A percentile compares a stretch with the other conserved stretches of the same genome.
These are phyloP conservation scores for Solanum chacoense DNA, from an alignment of 305 asterid species.

Conservation along the genomic window DNA sequence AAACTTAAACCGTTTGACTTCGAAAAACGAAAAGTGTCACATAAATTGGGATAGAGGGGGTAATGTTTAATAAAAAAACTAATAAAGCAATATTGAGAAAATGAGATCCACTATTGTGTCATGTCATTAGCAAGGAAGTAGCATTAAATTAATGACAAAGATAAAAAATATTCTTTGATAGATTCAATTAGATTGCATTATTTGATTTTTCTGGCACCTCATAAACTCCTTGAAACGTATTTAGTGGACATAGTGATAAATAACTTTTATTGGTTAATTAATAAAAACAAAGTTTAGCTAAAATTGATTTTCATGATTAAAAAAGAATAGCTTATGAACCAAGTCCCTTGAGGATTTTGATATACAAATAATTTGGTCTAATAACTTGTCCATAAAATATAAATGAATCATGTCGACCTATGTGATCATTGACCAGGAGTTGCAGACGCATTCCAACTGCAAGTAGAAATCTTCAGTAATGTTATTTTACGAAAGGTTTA, in stretches of 20 bases:
- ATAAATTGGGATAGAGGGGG: no score
- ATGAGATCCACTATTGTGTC: background rate
- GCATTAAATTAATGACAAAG: background rate
- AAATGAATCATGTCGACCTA: background rate
- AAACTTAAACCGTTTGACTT: no score
- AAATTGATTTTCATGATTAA: background rate
- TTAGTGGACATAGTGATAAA: background rate
- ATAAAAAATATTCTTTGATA: background rate
- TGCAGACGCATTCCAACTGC: background rate
- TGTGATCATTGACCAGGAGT: background rate
- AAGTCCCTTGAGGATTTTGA: background rate
- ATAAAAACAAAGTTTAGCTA: background rate
- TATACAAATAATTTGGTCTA: background rate
- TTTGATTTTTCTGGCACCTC: background rate
- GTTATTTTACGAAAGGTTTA: background rate
- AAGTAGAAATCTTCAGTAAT: background rate
- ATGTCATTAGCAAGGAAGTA: background rate
- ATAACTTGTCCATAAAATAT: background rate
- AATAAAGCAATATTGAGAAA: background rate
- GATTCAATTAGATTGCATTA: background rate
- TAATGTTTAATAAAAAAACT: background rate
- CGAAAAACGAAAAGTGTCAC: no score
- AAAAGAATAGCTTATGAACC: background rate
- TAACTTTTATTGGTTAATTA: background rate
- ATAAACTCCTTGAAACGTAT: background rate